Evolutionary conservation across 2,329 filamentous ascomycete species (phyloP), one percentile per base, ranked within the genome.

Genomic region (Fusarium sulawesiense): DNA sequence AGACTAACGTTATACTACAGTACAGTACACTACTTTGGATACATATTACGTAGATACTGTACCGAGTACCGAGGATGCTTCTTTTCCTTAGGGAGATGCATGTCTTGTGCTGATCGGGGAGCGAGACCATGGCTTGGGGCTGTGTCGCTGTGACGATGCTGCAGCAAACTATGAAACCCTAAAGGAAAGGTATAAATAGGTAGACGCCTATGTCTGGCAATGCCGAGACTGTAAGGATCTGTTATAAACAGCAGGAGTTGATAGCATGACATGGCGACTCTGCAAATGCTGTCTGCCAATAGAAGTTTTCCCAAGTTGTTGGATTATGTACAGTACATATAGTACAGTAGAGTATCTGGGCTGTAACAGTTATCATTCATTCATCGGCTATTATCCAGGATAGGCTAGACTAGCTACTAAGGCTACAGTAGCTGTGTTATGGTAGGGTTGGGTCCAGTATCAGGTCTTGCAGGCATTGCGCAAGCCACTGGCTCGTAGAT

Each of bases 401-500:
- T 37, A 37, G 18, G 18, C 18, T 37, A 37, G 34, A 18, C 10
- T n/a, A 29, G 29, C 29, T 29, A 29, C 29, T 29, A 29, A 29
- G 29, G 29, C 11, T 29, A 13, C 29, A 29, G 29, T 29, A 29
- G 34, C 34, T 53, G 14, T 27, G 25, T 34, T n/a, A 25, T 61
- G 41, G 41, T 21, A 25, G 34, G 41, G 41, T 47, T 34, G 25
- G 23, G 32, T 34, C 13, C 47, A 47, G 25, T 48, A 41, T 50
- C 25, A 27, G 21, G 51, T 58, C n/a, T 53, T 47, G 60, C 55
- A 49, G 37, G 40, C 41, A 42, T 50, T 59, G 41, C 30, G 53
- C 48, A 66, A 57, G 60, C 55, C 61, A 61, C 42, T 25, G 34
- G 46, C 34, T 41, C 66, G 30, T 34, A 56, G 54, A 60, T 69